Percentiles rank a stretch among this genome's conserved stretches.
These are phyloP conservation scores for Phytophthora uliginosa DNA, from an alignment of 352 stramenopile genomes.

Conservation along the genomic window DNA sequence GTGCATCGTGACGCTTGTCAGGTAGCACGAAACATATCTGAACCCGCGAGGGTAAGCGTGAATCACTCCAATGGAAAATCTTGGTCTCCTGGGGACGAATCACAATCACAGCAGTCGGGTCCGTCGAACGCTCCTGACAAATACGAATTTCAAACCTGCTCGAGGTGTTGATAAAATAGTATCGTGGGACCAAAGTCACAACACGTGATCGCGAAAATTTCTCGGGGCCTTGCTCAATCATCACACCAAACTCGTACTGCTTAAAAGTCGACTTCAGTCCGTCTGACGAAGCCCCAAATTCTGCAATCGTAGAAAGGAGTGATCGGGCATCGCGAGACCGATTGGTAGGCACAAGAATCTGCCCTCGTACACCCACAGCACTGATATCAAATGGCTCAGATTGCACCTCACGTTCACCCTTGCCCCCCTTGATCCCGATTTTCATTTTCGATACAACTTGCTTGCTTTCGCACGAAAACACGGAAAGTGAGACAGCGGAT, in stretches of 20 bases:
- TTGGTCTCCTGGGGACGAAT: slow-evolving; percentile 70
- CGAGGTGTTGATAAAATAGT: slow-evolving; percentile 86
- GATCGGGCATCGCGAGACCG: slow-evolving; percentile 51
- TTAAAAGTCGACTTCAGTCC: slow-evolving; percentile 53
- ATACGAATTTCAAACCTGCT: slow-evolving; percentile 72
- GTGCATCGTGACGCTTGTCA: slow-evolving; percentile 31
- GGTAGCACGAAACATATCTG: slow-evolving; percentile 78
- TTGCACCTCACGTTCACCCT: slow-evolving; percentile 59
- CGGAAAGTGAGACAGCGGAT: slow-evolving; percentile 66
- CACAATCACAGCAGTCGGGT: slow-evolving; percentile 46
- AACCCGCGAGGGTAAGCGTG: slow-evolving; percentile 65
- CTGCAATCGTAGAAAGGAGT: slow-evolving; percentile 62
- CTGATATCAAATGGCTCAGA: slow-evolving; percentile 86
- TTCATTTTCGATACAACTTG: slow-evolving; percentile 81
- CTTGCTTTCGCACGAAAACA: slow-evolving; percentile 78
- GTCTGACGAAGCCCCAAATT: slow-evolving; percentile 39
- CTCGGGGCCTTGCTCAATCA: slow-evolving; percentile 84
- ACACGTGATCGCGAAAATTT: slow-evolving; percentile 84
- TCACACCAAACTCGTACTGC: slow-evolving; percentile 88
- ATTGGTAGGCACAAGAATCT: slow-evolving; percentile 72
- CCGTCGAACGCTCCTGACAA: slow-evolving; percentile 65
- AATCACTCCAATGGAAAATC: slow-evolving; percentile 85
- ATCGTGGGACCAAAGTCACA: slow-evolving; percentile 84
- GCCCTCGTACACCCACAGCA: slow-evolving; percentile 76
- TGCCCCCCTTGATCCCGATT: slow-evolving; percentile 64